Conservation (phyloP, 768 basidiomycete genomes). For the Macrocybe gigantea region DNA sequence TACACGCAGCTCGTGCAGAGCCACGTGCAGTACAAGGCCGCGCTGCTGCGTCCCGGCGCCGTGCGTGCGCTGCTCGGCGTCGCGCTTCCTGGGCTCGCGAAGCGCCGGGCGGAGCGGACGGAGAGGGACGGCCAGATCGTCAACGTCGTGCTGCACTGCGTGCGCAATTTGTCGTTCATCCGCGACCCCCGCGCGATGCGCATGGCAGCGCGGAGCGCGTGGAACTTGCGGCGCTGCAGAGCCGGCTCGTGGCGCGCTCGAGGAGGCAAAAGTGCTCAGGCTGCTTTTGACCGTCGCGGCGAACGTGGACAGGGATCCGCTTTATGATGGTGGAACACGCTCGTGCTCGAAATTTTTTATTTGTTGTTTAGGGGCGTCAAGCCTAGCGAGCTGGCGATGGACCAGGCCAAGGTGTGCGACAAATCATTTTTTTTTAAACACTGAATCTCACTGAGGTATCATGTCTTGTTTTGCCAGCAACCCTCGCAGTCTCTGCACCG, state of each 20-base stretch:
- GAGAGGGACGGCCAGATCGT: conserved; percentile 84
- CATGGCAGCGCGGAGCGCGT: conserved; percentile 72
- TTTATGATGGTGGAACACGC: conserved; percentile 84
- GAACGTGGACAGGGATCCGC: conserved; percentile 66
- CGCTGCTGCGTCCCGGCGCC: conserved; percentile 61
- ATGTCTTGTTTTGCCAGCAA: conserved; percentile 38
- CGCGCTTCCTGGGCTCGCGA: conserved; percentile 73
- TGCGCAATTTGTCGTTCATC: conserved; percentile 94
- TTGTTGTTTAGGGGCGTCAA: conserved; percentile 80
- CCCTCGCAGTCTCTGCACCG: conserved; percentile 61
- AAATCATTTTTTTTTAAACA: not conserved
- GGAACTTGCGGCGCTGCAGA: conserved; percentile 75
- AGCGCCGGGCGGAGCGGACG: conserved; percentile 57
- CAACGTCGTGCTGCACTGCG: conserved; percentile 80
- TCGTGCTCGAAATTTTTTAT: conserved; percentile 91
- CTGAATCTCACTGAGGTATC: not conserved
- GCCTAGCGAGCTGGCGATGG: conserved; percentile 47
- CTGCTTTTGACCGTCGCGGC: conserved; percentile 83
- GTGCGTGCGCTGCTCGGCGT: conserved; percentile 72
- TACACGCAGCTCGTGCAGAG: conserved; percentile 79
- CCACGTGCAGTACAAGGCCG: conserved; percentile 87
- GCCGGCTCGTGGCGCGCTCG: conserved; percentile 65
- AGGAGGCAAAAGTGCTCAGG: conserved; percentile 67
- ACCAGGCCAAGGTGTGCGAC: conserved; percentile 56
- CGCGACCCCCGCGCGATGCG: conserved; percentile 75